These are phyloP conservation scores for Pelargonium cotyledonis DNA, from an alignment of 441 rosid genomes.

Conservation along the genomic window DNA sequence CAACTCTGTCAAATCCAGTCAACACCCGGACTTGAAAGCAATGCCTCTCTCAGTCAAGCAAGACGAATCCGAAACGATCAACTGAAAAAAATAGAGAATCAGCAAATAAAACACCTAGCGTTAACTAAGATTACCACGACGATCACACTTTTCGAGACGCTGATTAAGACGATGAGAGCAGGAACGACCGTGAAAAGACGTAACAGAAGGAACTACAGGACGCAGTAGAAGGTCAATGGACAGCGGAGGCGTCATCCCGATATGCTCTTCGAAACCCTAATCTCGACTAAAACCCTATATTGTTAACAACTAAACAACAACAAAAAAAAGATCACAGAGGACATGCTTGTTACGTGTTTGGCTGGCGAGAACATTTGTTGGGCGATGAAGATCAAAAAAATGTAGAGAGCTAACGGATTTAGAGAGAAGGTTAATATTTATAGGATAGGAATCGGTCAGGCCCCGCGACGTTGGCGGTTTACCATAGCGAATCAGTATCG, in stretches of 20 bases:
- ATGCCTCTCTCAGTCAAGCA: background rate
- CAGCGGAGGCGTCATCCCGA: slow-evolving; percentile 64
- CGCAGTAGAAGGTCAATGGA: slow-evolving; percentile 34
- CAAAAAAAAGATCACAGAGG: background rate
- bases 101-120: slow-evolving; percentile 19
- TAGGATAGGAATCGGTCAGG: too few relatives aligned
- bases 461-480: too few relatives aligned
- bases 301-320: too few relatives aligned
- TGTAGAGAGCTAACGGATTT: background rate
- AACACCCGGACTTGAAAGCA: background rate
- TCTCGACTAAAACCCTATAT: slow-evolving; percentile 21
- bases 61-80: background rate
- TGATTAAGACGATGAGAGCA: slow-evolving; percentile 74
- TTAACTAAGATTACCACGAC: slow-evolving; percentile 94
- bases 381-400: background rate
- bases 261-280: slow-evolving; percentile 64
- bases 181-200: slow-evolving; percentile 45
- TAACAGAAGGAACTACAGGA: slow-evolving; percentile 45
- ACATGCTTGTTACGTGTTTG: background rate
- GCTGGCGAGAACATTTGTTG: background rate
- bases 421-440: background rate
- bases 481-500: too few relatives aligned
- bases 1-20: background rate
- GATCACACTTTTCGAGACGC: slow-evolving; percentile 64
- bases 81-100: background rate